These are phyloP conservation scores for Leccinum subrobustum DNA, from an alignment of 1,284 basidiomycete genomes.

Conservation along the genomic window DNA sequence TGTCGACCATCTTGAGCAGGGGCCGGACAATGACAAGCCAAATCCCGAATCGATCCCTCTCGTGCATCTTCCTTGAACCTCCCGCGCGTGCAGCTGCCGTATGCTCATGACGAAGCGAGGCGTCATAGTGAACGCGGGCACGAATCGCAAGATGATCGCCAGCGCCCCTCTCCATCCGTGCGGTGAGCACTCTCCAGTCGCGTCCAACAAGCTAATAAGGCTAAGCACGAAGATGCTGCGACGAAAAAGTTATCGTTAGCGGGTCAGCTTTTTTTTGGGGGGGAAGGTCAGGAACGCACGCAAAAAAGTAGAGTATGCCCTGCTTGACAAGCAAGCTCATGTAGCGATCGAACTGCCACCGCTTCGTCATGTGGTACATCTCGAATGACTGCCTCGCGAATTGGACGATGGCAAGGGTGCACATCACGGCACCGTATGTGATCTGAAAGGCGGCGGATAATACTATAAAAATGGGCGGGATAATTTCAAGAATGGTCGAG, in stretches of 20 bases:
- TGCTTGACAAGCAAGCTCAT: background rate
- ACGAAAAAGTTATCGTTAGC: background rate
- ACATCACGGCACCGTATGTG: background rate
- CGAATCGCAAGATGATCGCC: background rate
- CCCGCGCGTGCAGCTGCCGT: background rate
- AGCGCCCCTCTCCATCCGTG: background rate
- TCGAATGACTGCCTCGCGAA: background rate
- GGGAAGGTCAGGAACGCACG: background rate
- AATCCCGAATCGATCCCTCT: background rate
- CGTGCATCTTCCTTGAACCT: background rate
- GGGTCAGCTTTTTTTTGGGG: background rate
- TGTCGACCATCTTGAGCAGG: background rate
- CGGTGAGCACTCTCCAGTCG: background rate
- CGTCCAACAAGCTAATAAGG: background rate
- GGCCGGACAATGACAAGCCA: background rate
- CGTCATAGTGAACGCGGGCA: background rate
- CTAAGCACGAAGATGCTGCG: background rate
- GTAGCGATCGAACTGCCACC: background rate
- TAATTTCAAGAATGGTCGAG: background rate
- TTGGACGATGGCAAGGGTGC: background rate
- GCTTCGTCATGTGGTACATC: background rate
- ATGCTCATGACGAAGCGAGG: background rate
- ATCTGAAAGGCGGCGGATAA: background rate
- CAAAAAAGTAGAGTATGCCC: background rate
- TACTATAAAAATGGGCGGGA: background rate